A percentile compares a stretch with the other conserved stretches of the same genome.
Evolutionary conservation across 768 basidiomycete species (phyloP).

Genomic region (Boletus barrowsii): DNA sequence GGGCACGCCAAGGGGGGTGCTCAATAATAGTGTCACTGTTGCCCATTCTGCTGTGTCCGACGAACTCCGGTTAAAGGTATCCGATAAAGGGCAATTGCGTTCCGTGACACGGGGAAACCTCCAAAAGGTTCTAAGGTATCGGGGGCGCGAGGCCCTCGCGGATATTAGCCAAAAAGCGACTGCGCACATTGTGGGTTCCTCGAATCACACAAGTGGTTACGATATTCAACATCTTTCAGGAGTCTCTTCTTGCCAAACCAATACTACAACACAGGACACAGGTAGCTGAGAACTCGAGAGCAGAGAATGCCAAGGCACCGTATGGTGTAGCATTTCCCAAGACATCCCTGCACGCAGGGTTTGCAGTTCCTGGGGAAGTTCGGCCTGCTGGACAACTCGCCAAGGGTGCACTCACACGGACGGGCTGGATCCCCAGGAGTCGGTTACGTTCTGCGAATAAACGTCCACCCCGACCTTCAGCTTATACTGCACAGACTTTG

Average conservation of each 20-base stretch:
- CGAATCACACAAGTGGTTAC: not conserved
- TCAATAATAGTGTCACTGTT: constrained; percentile 49
- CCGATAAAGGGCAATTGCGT: constrained; percentile 46
- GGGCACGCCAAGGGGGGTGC: constrained; percentile 42
- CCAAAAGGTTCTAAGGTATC: constrained; percentile 66
- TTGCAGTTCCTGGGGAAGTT: constrained; percentile 55
- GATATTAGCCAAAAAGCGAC: constrained; percentile 56
- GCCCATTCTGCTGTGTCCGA: constrained; percentile 45
- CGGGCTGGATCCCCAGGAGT: constrained; percentile 22
- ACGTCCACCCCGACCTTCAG: constrained; percentile 5
- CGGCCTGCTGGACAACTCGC: constrained; percentile 53
- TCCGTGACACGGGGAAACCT: constrained; percentile 72
- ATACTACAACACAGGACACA: constrained; percentile 46
- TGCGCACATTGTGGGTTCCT: constrained; percentile 59
- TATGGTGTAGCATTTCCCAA: constrained; percentile 25
- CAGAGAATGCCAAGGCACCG: constrained; percentile 24
- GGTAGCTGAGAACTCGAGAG: constrained; percentile 33
- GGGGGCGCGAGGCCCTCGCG: constrained; percentile 42
- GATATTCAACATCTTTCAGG: constrained; percentile 39
- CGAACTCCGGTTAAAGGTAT: constrained; percentile 42
- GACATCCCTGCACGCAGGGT: constrained; percentile 43
- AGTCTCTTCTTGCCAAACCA: constrained; percentile 65
- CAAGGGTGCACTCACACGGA: constrained; percentile 47
- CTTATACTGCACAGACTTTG: constrained; percentile 22
- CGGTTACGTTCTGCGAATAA: constrained; percentile 13